Base-by-base conservation (phyloP, 2,329 filamentous ascomycete genomes). In the Hypoxylon rubiginosum region DNA sequence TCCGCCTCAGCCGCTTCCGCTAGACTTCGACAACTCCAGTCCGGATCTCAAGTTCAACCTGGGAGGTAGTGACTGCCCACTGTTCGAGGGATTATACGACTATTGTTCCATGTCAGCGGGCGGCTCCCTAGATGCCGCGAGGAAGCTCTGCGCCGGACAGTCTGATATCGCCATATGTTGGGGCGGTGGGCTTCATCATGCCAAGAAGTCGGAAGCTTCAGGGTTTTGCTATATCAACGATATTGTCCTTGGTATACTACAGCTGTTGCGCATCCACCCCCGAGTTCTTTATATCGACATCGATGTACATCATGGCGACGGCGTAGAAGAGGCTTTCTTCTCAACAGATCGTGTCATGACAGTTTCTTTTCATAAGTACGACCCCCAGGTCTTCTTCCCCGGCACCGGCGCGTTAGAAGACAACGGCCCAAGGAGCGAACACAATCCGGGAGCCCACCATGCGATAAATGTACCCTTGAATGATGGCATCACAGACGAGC, bases 151-250 rank as follows among this genome's bases (percentile, higher is more conserved):
- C 76, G 91, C 92, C 74, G 86, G 90, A 51, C 92, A 97, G 80
- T 93, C 94, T 30, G 93, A 98, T 76, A 97, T 99, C 76, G 96
- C 96, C 59, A 94, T 99, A 75, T 97, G 97, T 74, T 99, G 96
- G 96, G 96, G 94, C 17, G 96, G 96, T 36, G 96, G 96, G 10
- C 86, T 99, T 30, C 96, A 99, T 79, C 96, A 99, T 76, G 96
- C 96, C 49, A 97, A 98, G 80, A 96, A 95, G 77, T 89, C 91
- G 57, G 94, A 97, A 80, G 95, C 96, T 0, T 95, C 92, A 13
- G 96, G 96, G 0, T 99, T 99, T 80, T 99, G 96, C 82, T 99
- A 99, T 82, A 94, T 98, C 82, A 99, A 99, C 79, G 96, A 99
- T 79, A 98, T 98, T 74, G 96, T 98, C 62, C 87, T 99, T 50